Base-by-base conservation (phyloP, 345 rosid species). In the Camelina neglecta region DNA sequence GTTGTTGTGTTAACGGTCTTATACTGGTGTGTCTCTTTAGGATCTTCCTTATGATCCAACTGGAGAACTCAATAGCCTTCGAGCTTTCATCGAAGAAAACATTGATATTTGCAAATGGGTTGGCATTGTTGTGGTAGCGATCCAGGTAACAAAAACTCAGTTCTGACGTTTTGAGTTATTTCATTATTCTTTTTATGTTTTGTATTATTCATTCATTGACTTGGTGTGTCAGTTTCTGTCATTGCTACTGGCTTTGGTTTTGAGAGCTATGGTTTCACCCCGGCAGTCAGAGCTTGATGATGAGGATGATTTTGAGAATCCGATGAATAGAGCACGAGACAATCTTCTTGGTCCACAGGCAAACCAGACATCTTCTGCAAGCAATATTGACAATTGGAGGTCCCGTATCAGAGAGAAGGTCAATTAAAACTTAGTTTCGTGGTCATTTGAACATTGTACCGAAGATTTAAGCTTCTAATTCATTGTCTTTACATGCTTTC, bases 391-490 rank as follows among this genome's bases (percentile, higher is more conserved):
- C 59, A 71, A 42, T 21, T 92, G 93, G 97, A 87, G 93, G 81
- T 83, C 91, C 54, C 80, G 91, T 41, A 85, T 92, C 61, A 86
- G 97, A 69, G 97, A 92, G 74, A 95, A 95, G 97, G 99, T 95
- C 85, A 63, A 20, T 8, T 0, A 29, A 29, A 13, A 38, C 41
- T 49, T 58, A 48, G 58, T 11, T 44, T 56, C 48, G 65, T 48
- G 2, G 11, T 65, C n/a, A 16, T 13, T 24, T 71, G 11, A 71
- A 57, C 72, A 6, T 6, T 16, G 51, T 60, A 62, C 44, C 1
- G 1, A 36, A 21, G 44, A 26, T 47, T 36, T 12, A 69, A 55
- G 36, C 60, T 47, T 64, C 36, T 24, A 38, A 36, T 8, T 56
- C 15, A 65, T 38, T 11, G 24, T 70, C 26, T 47, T 33, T 51